Conservation (phyloP, 768 basidiomycete genomes). For the Lentinula lateritia region DNA sequence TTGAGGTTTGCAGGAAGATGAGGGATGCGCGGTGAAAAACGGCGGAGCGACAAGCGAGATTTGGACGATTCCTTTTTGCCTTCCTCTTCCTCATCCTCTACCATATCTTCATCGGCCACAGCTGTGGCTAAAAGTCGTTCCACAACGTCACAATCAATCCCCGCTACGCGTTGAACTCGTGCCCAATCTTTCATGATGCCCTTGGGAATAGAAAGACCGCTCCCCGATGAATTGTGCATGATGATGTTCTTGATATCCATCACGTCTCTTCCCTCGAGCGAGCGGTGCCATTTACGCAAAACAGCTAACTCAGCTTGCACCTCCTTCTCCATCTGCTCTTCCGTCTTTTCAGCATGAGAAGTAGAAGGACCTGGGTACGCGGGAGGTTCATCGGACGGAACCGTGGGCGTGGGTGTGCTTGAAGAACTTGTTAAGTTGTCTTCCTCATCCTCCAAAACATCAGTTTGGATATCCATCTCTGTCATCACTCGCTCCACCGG, state of each 20-base stretch:
- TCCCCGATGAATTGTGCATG: neutral
- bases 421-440: conserved; percentile 47
- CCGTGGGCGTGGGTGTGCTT: conserved; percentile 69
- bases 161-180: conserved; percentile 16
- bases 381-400: conserved; percentile 72
- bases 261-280: neutral
- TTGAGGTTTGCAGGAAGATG: conserved; percentile 22
- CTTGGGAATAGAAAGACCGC: neutral
- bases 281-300: conserved; percentile 1
- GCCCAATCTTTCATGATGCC: conserved; percentile 1
- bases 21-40: conserved; percentile 12
- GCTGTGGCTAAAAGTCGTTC: conserved; percentile 21
- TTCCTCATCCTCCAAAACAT: conserved; percentile 32
- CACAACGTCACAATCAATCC: conserved; percentile 55
- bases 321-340: conserved; percentile 30
- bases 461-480: conserved; percentile 66
- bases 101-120: conserved; percentile 20
- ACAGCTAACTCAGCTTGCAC: neutral
- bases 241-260: neutral
- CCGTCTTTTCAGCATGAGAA: conserved; percentile 48
- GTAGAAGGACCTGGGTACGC: conserved; percentile 42
- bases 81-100: neutral
- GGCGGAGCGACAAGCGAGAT: conserved; percentile 17
- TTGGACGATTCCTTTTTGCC: neutral
- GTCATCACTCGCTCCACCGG: conserved; percentile 30